Conservation (phyloP, 768 basidiomycete species). For the Lactarius vividus region DNA sequence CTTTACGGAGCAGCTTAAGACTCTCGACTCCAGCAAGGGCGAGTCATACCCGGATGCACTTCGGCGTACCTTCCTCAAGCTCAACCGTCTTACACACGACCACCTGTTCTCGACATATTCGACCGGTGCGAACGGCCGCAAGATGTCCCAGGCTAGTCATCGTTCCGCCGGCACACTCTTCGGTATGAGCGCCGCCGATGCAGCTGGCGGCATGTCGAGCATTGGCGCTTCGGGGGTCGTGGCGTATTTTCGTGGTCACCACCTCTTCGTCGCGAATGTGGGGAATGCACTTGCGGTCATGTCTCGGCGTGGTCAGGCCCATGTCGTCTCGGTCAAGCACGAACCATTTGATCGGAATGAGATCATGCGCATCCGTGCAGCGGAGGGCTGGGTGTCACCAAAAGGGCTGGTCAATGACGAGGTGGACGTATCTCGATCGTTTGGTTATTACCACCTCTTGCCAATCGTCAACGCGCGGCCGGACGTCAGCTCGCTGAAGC, state of each 20-base stretch:
- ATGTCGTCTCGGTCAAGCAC: slow-evolving; percentile 74
- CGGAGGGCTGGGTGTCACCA: slow-evolving; percentile 94
- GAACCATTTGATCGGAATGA: slow-evolving; percentile 88
- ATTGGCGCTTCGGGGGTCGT: slow-evolving; percentile 83
- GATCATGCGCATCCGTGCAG: slow-evolving; percentile 80
- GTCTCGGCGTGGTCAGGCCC: slow-evolving; percentile 70
- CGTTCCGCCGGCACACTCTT: slow-evolving; percentile 22
- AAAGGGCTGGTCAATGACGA: slow-evolving; percentile 90
- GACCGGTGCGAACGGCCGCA: slow-evolving; percentile 43
- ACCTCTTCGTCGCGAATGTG: slow-evolving; percentile 84
- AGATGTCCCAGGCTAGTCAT: slow-evolving; percentile 61
- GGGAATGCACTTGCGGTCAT: slow-evolving; percentile 88
- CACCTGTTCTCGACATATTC: slow-evolving; percentile 47
- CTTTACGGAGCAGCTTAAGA: slow-evolving; percentile 58
- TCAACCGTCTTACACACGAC: slow-evolving; percentile 82
- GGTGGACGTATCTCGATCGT: slow-evolving; percentile 86
- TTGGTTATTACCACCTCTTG: slow-evolving; percentile 87
- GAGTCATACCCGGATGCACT: slow-evolving; percentile 74
- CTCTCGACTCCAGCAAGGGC: slow-evolving; percentile 38
- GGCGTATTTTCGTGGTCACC: slow-evolving; percentile 77
- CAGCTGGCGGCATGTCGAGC: slow-evolving; percentile 46
- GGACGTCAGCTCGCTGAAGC: slow-evolving; percentile 61
- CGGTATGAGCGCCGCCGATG: slow-evolving; percentile 40
- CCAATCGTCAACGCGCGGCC: slow-evolving; percentile 91
- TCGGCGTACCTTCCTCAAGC: slow-evolving; percentile 79